Evolutionary conservation across 495 filamentous ascomycete genomes (phyloP).

Genomic region (Aspergillus indologenus): DNA sequence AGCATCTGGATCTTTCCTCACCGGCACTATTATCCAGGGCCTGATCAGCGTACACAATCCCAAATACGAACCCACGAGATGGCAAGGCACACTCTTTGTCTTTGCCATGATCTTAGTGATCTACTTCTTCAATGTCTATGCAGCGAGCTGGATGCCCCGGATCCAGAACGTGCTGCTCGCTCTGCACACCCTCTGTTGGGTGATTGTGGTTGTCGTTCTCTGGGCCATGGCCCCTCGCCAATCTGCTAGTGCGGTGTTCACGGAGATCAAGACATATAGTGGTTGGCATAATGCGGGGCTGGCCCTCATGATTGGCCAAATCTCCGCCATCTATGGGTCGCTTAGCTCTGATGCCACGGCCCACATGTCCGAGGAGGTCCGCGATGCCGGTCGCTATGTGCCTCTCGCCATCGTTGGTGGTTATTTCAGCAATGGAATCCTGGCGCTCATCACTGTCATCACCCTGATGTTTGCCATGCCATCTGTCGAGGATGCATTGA

Average conservation of each 20-base stretch:
- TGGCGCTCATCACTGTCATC: conserved; percentile 35
- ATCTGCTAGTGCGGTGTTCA: conserved; percentile 39
- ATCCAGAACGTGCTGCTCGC: conserved; percentile 48
- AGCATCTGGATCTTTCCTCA: conserved; percentile 30
- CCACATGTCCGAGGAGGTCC: conserved; percentile 43
- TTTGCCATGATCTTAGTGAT: conserved; percentile 34
- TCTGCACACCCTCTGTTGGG: conserved; percentile 46
- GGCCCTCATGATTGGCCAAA: conserved; percentile 27
- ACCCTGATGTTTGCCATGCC: conserved; percentile 38
- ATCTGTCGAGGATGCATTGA: conserved; percentile 29
- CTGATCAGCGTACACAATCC: conserved; percentile 36
- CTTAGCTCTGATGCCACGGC: conserved; percentile 35
- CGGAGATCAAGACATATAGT: conserved; percentile 34
- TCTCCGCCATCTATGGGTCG: conserved; percentile 27
- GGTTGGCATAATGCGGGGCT: conserved; percentile 42
- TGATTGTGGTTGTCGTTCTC: conserved; percentile 45
- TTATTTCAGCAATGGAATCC: conserved; percentile 35
- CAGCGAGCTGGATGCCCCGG: conserved; percentile 38
- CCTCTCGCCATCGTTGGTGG: conserved; percentile 30
- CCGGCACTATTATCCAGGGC: conserved; percentile 42
- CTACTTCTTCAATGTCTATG: conserved; percentile 40
- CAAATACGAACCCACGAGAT: conserved; percentile 29
- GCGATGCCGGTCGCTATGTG: conserved; percentile 34
- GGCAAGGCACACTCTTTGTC: conserved; percentile 47
- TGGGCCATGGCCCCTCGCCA: conserved; percentile 29